Evolutionary conservation across 2,329 filamentous ascomycete genomes (phyloP).

Genomic region (Mariannaea sp.): DNA sequence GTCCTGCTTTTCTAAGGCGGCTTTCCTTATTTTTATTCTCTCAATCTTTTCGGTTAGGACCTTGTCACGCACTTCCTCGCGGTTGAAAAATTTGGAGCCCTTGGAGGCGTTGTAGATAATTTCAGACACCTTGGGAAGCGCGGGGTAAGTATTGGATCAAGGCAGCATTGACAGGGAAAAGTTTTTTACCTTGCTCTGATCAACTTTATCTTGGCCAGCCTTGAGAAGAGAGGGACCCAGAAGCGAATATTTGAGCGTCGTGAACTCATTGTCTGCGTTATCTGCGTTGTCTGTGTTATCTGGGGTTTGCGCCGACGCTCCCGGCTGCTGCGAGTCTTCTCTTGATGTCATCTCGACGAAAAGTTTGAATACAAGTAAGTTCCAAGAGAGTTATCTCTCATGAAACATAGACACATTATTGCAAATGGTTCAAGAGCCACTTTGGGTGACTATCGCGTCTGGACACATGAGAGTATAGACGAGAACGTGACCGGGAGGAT

Average conservation of each 20-base stretch:
- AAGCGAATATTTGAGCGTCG: slow-evolving; percentile 84
- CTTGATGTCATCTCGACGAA: slow-evolving; percentile 28
- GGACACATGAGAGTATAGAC: slow-evolving; percentile 4
- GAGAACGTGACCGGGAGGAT: slow-evolving; percentile 27
- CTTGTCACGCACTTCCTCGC: slow-evolving; percentile 83
- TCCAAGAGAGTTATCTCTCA: slow-evolving; percentile 3
- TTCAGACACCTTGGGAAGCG: slow-evolving; percentile 72
- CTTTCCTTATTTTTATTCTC: slow-evolving; percentile 75
- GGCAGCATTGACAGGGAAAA: too few relatives aligned
- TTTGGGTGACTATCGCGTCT: slow-evolving; percentile 28
- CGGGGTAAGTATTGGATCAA: not conserved
- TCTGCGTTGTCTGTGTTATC: slow-evolving; percentile 13
- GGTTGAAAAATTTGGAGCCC: slow-evolving; percentile 94
- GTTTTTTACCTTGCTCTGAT: slow-evolving; percentile 79
- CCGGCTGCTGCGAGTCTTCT: slow-evolving; percentile 19
- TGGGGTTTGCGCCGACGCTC: slow-evolving; percentile 20
- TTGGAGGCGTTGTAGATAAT: slow-evolving; percentile 97
- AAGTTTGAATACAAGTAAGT: not conserved
- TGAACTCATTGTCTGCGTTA: slow-evolving; percentile 23
- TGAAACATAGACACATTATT: slow-evolving; percentile 29
- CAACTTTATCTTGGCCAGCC: slow-evolving; percentile 89
- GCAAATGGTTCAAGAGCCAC: slow-evolving; percentile 7
- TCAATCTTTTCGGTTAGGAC: slow-evolving; percentile 85
- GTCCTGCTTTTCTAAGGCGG: slow-evolving; percentile 75
- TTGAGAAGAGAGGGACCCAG: slow-evolving; percentile 92